phyloP scores from a whole-genome alignment of 75 land plant genomes.

The Cryptomeria japonica region DNA sequence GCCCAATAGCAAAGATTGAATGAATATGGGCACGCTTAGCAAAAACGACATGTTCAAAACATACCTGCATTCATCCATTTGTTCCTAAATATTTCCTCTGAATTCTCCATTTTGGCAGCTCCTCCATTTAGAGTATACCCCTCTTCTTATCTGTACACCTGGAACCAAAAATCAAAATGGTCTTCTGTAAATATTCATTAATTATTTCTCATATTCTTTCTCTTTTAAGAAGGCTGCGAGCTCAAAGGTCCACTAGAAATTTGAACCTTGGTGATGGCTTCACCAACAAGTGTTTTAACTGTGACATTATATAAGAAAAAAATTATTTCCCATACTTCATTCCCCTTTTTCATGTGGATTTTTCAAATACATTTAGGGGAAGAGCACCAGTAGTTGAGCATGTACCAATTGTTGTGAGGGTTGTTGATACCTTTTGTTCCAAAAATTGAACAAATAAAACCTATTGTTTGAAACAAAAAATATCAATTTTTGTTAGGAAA shows the following conservation, averaged over 20 bases:
- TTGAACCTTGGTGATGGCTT: too few species aligned
- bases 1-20: neutral
- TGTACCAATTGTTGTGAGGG: too few species aligned
- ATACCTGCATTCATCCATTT: neutral
- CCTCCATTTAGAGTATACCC: neutral
- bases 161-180: neutral
- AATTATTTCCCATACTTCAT: neutral
- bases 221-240: too few species aligned
- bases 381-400: too few species aligned
- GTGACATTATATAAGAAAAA: too few species aligned
- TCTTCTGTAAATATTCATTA: neutral
- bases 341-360: neutral
- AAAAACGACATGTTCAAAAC: neutral
- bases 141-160: neutral
- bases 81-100: neutral
- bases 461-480: too few species aligned
- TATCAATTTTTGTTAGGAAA: too few species aligned
- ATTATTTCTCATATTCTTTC: too few species aligned
- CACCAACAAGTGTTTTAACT: too few species aligned
- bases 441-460: too few species aligned
- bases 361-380: neutral
- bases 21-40: neutral
- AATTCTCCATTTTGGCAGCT: neutral
- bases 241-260: too few species aligned
- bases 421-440: too few species aligned